Base-by-base conservation (phyloP, 192 early-diverging fungal genomes). In the Allomyces javanicus region DNA sequence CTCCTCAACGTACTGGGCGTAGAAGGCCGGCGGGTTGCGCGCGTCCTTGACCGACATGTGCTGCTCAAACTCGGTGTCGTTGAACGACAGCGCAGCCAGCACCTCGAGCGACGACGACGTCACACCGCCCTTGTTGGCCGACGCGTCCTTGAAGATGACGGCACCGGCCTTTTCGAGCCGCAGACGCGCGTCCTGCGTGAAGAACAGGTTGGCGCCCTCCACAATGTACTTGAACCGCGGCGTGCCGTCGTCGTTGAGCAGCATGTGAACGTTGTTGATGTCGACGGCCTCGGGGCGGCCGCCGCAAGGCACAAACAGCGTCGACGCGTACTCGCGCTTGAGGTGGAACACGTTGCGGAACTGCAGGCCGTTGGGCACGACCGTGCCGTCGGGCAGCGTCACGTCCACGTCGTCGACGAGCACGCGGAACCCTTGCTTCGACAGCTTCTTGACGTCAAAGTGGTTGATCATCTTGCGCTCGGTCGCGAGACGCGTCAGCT, bases 41-140 rank as follows among this genome's bases (percentile, higher is more conserved):
- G 87, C 85, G 24, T 80, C 73, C 67, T 88, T 84, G 67, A 94
- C 88, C 75, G 85, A 87, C 95, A 98, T 98, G 72, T 90, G 77
- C 66, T 88, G 79, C 62, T 78, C 82, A 73, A 94, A 94, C 75
- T 90, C 91, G 64, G 86, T 85, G 75, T 98, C 94, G 63, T 81
- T 88, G 72, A 98, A 91, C 9, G 95, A 81, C 73, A 98, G 83
- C 25, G 95, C 95, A 68, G 95, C 95, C 66, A 98, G 78, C 7
- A 98, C 95, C 76, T 98, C 95, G 21, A 98, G 84, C 14, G 93
- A 96, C 5, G 93, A 95, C 27, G 94, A 98, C 0, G 95, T 98
- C 26, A 98, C 95, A 77, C 95, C 95, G 67, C 95, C 95, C 83
- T 98, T 98, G 83, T 98, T 98, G 72, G 95, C 94, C 21, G 95